phyloP scores from a whole-genome alignment of 163 green algal species.

The Smithsoniella earleae region DNA sequence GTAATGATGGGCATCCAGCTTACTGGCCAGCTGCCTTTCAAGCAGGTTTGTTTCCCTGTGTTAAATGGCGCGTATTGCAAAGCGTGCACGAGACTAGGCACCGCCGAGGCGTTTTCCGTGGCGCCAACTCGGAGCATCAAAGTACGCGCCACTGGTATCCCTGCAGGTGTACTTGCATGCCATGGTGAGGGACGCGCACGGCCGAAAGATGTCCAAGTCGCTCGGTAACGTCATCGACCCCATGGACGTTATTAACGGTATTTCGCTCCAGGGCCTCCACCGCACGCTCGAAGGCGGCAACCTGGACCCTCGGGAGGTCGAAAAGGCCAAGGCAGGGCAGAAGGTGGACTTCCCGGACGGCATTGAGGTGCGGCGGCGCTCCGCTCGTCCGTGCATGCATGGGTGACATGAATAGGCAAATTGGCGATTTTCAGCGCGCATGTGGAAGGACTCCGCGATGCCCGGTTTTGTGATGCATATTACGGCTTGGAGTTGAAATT shows the following conservation, averaged over 20 bases:
- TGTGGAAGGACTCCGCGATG: too few species aligned
- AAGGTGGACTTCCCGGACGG: slow-evolving; percentile 84
- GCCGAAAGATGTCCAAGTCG: slow-evolving; percentile 95
- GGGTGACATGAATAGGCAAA: too few species aligned
- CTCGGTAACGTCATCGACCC: slow-evolving; percentile 97
- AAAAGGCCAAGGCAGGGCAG: slow-evolving; percentile 73
- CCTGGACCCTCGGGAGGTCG: slow-evolving; percentile 75
- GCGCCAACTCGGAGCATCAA: too few species aligned
- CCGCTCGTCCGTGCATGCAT: background rate
- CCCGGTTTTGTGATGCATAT: too few species aligned
- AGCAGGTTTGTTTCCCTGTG: slow-evolving; percentile 36
- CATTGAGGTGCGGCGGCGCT: slow-evolving; percentile 60
- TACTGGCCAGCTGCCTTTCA: slow-evolving; percentile 79
- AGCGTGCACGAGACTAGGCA: too few species aligned
- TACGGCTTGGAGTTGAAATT: too few species aligned
- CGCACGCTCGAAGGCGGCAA: slow-evolving; percentile 74
- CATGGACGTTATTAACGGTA: slow-evolving; percentile 92
- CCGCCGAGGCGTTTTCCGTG: too few species aligned
- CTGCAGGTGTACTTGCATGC: slow-evolving; percentile 85
- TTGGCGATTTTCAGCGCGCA: too few species aligned
- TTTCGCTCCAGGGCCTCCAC: slow-evolving; percentile 76
- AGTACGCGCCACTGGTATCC: too few species aligned
- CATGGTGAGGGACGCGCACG: slow-evolving; percentile 94
- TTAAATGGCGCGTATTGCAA: too few species aligned
- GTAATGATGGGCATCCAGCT: slow-evolving; percentile 96